Conservation (phyloP, 1,284 basidiomycete species). For the Tetrapyrgos nigripes region DNA sequence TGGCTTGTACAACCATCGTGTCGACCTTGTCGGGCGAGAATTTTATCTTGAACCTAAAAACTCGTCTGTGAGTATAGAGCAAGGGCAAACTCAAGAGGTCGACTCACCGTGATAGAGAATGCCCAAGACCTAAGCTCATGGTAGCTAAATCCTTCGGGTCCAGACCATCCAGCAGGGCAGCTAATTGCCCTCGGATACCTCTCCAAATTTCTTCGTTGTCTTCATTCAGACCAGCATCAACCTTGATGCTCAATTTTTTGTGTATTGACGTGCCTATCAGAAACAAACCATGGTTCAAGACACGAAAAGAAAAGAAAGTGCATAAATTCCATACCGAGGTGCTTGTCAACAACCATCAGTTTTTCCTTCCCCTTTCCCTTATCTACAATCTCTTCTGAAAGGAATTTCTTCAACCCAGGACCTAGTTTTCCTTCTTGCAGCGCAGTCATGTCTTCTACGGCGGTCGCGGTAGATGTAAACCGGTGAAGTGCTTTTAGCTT, state of each 20-base stretch:
- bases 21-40: slow-evolving; percentile 99
- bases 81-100: slow-evolving; percentile 21
- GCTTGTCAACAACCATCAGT: slow-evolving; percentile 89
- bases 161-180: slow-evolving; percentile 86
- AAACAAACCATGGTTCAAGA: slow-evolving; percentile 4
- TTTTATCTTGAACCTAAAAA: slow-evolving; percentile 94
- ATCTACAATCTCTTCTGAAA: slow-evolving; percentile 86
- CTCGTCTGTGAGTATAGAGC: slow-evolving; percentile 4
- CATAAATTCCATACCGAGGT: slow-evolving; percentile 71
- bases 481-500: slow-evolving; percentile 96
- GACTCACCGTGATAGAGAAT: slow-evolving; percentile 92
- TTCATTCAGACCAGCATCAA: slow-evolving; percentile 54
- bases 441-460: slow-evolving; percentile 98
- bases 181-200: slow-evolving; percentile 92
- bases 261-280: slow-evolving; percentile 80
- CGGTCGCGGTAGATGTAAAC: slow-evolving; percentile 94
- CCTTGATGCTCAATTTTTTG: slow-evolving; percentile 95
- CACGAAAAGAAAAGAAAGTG: slow-evolving; percentile 7
- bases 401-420: slow-evolving; percentile 93
- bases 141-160: slow-evolving; percentile 97
- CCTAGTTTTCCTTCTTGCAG: slow-evolving; percentile 93
- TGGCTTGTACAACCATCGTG: slow-evolving; percentile 99
- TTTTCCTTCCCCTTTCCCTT: slow-evolving; percentile 92
- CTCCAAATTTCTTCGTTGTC: slow-evolving; percentile 84
- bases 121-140: slow-evolving; percentile 97